Conservation (phyloP, 2,329 filamentous ascomycete species). For the Cercospora beticola region DNA sequence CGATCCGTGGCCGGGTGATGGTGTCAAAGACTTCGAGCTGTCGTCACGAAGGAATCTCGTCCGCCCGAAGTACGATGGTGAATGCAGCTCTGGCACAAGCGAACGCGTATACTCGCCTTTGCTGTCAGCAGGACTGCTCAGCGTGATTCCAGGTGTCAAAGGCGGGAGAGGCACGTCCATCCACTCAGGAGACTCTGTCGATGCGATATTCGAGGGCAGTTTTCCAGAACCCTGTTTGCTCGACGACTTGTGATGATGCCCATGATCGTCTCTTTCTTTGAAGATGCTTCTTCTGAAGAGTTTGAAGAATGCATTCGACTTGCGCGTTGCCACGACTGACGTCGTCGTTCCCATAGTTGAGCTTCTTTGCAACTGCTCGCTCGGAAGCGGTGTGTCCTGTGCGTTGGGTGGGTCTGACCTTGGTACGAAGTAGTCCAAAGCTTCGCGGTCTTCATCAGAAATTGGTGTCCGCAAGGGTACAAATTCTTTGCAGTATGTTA, state of each 20-base stretch:
- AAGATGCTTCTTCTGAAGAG: constrained; percentile 23
- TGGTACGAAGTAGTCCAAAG: background rate
- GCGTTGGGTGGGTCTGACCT: background rate
- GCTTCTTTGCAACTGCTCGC: background rate
- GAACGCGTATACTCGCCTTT: constrained; percentile 4
- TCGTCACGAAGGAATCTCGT: constrained; percentile 13
- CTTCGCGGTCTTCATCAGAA: background rate
- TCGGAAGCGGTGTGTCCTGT: too few species aligned
- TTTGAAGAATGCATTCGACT: constrained; percentile 23
- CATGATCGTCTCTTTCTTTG: constrained; percentile 13
- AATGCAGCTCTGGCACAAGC: constrained; percentile 19
- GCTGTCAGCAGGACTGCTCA: constrained; percentile 17
- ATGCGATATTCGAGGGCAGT: background rate
- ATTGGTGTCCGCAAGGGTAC: constrained; percentile 13
- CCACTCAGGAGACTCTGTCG: background rate
- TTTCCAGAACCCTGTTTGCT: background rate
- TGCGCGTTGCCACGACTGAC: constrained; percentile 12
- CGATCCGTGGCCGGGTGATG: constrained; percentile 8
- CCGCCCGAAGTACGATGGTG: constrained; percentile 23
- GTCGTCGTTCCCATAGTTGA: background rate
- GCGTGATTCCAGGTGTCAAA: constrained; percentile 21
- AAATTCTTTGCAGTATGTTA: constrained; percentile 24
- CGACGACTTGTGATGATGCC: background rate
- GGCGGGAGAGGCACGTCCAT: background rate
- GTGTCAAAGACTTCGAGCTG: constrained; percentile 11